Conservation (phyloP, 352 stramenopile genomes). For the Phytophthora multivora region DNA sequence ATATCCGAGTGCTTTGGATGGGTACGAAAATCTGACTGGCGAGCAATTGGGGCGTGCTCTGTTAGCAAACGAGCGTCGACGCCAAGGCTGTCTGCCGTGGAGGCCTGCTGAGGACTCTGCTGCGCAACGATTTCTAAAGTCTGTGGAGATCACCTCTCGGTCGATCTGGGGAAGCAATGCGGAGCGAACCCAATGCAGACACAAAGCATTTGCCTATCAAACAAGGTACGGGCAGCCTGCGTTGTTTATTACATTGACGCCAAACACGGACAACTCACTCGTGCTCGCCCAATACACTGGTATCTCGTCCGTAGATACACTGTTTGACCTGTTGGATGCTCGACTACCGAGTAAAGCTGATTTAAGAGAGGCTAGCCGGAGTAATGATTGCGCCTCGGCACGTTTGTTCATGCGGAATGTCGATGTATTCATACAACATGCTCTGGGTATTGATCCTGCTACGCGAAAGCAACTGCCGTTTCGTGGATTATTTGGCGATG, state of each 20-base stretch:
- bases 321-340: conserved; percentile 4
- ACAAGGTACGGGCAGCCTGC: background rate
- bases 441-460: conserved; percentile 2
- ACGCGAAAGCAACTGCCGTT: background rate
- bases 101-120: background rate
- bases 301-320: background rate
- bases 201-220: conserved; percentile 8
- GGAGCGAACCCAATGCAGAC: conserved; percentile 5
- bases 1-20: background rate
- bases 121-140: conserved; percentile 9
- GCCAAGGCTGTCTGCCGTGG: conserved; percentile 2
- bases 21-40: conserved; percentile 1
- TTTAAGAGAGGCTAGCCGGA: background rate
- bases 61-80: conserved; percentile 1
- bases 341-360: conserved; percentile 7
- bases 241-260: conserved; percentile 8
- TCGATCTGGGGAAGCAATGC: background rate
- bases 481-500: conserved; percentile 1
- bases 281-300: conserved; percentile 8
- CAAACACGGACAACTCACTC: conserved; percentile 1
- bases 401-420: conserved; percentile 13
- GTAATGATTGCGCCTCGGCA: conserved; percentile 8
- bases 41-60: background rate
- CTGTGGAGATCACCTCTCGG: conserved; percentile 2
- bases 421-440: conserved; percentile 3